phyloP scores from a whole-genome alignment of 2,329 filamentous ascomycete species.

The Myrmaecium sp. region DNA sequence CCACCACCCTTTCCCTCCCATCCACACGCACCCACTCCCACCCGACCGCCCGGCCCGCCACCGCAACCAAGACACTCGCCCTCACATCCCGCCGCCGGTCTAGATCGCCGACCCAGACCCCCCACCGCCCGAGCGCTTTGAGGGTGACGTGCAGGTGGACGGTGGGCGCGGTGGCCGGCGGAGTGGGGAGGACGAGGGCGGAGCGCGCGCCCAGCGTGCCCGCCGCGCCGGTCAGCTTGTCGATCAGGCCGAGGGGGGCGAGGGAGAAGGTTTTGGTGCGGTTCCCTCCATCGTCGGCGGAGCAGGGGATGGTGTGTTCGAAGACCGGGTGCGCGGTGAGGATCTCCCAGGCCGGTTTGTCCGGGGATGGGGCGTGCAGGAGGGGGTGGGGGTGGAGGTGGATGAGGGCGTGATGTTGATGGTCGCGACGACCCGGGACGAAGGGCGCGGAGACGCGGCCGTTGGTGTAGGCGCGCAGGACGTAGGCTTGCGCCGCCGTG shows the following conservation, averaged over 20 bases:
- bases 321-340: conserved; percentile 55
- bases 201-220: conserved; percentile 49
- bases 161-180: too few relatives aligned
- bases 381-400: conserved; percentile 30
- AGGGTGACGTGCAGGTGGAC: conserved; percentile 47
- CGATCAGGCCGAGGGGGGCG: conserved; percentile 60
- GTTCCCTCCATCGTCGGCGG: conserved; percentile 17
- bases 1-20: conserved; percentile 43
- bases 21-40: conserved; percentile 43
- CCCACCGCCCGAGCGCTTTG: conserved; percentile 64
- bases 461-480: conserved; percentile 55
- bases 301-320: conserved; percentile 29
- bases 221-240: conserved; percentile 79
- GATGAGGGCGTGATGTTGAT: conserved; percentile 34
- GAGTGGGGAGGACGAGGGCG: too few relatives aligned
- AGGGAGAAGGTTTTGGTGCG: conserved; percentile 30
- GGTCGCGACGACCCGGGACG: conserved; percentile 23
- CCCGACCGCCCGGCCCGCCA: conserved; percentile 56
- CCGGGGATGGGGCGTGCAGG: conserved; percentile 29
- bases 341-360: conserved; percentile 66
- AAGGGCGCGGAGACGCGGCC: conserved; percentile 43
- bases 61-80: conserved; percentile 54
- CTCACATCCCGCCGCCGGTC: conserved; percentile 41
- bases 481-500: too few relatives aligned
- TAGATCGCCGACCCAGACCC: conserved; percentile 64